Evolutionary conservation across 2,329 filamentous ascomycete genomes (phyloP).

Genomic region (Cryphonectria nitschkei): DNA sequence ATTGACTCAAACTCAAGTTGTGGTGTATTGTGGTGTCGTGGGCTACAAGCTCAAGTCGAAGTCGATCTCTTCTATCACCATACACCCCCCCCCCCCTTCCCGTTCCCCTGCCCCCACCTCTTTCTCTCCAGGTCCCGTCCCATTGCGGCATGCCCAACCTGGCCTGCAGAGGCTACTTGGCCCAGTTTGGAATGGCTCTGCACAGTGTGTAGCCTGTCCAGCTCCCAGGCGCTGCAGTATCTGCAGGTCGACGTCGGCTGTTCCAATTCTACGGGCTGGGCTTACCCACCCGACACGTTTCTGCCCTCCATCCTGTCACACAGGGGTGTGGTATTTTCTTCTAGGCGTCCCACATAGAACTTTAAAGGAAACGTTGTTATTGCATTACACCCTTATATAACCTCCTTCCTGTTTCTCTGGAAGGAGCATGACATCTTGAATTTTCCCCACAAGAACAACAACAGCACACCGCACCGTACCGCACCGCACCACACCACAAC

Average conservation of each 20-base stretch:
- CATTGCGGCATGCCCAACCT: constrained; percentile 1
- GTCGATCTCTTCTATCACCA: neutral
- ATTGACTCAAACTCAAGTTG: neutral
- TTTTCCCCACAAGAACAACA: neutral
- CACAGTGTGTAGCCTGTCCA: neutral
- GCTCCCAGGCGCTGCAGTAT: neutral
- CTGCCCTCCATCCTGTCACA: constrained; percentile 6
- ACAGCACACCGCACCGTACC: neutral
- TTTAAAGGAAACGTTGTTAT: constrained; percentile 15
- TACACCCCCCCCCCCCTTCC: neutral
- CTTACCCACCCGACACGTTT: constrained; percentile 20
- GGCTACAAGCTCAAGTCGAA: neutral
- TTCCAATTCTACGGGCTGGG: neutral
- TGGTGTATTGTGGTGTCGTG: neutral
- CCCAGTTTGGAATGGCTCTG: constrained; percentile 8
- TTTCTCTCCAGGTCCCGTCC: neutral
- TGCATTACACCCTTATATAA: neutral
- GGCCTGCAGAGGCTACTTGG: constrained; percentile 5
- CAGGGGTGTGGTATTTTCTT: constrained; percentile 9
- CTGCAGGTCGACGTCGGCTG: constrained; percentile 17
- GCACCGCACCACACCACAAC: neutral
- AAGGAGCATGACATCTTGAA: constrained; percentile 7
- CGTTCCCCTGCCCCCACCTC: neutral
- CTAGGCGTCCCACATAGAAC: constrained; percentile 1
- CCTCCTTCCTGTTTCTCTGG: constrained; percentile 8